These are phyloP conservation scores for Vitis hybrid DNA, from an alignment of 177 flowering plant genomes.

Conservation along the genomic window DNA sequence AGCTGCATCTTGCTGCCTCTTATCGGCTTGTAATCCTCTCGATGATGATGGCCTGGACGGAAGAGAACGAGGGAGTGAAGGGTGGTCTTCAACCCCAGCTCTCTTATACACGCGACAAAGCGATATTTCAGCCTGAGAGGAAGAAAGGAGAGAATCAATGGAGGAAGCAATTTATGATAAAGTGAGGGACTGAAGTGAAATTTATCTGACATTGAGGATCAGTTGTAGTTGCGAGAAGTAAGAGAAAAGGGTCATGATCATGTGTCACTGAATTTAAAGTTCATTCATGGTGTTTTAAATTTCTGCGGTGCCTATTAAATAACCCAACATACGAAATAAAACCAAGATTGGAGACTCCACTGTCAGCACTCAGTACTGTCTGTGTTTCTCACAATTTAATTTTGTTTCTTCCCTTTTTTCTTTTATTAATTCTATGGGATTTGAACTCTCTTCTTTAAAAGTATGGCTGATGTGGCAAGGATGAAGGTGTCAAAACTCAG, in stretches of 20 bases:
- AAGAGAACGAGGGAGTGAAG: conserved; percentile 51
- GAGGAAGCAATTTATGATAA: background rate
- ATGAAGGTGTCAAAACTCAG: too few relatives aligned
- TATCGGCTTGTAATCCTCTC: conserved; percentile 11
- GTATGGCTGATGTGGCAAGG: too few relatives aligned
- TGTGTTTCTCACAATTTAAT: too few relatives aligned
- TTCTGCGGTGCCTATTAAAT: background rate
- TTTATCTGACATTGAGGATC: background rate
- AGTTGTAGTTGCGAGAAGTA: background rate
- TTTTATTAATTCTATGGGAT: too few relatives aligned
- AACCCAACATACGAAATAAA: background rate
- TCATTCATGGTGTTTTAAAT: background rate
- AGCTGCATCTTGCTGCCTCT: conserved; percentile 11
- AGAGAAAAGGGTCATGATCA: too few relatives aligned
- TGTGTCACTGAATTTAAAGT: conserved; percentile 1
- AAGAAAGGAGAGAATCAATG: background rate
- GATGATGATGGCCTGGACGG: conserved; percentile 44
- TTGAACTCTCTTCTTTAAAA: too few relatives aligned
- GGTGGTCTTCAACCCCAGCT: conserved; percentile 87
- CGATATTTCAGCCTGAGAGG: conserved; percentile 78
- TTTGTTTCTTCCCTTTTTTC: too few relatives aligned
- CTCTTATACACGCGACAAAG: conserved; percentile 93
- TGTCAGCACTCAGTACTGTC: too few relatives aligned
- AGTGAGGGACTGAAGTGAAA: background rate
- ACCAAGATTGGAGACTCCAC: too few relatives aligned